Conservation (phyloP, 2,329 filamentous ascomycete species). For the Periconia sp. region DNA sequence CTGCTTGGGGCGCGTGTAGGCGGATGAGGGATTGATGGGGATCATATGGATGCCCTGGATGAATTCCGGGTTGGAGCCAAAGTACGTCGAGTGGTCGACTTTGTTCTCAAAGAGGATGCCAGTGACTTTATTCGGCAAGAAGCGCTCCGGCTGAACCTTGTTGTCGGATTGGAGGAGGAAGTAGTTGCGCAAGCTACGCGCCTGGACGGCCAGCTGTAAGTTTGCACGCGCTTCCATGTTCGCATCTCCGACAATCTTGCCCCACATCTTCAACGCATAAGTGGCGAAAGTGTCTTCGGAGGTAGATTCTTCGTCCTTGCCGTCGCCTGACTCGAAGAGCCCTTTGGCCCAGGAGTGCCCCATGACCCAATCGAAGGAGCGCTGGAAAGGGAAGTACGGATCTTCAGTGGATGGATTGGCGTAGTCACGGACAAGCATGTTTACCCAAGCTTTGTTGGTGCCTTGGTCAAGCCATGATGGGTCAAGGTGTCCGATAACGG, state of each 20-base stretch:
- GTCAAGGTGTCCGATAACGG: constrained; percentile 83
- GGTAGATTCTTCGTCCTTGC: constrained; percentile 88
- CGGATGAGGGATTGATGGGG: constrained; percentile 73
- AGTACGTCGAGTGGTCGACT: constrained; percentile 88
- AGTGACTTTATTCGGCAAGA: constrained; percentile 80
- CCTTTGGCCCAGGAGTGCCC: constrained; percentile 95
- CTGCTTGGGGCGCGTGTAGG: constrained; percentile 69
- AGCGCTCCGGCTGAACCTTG: constrained; percentile 73
- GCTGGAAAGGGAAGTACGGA: constrained; percentile 73
- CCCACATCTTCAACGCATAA: constrained; percentile 96
- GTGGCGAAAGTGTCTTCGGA: constrained; percentile 91
- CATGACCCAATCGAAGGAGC: constrained; percentile 83
- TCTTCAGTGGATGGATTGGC: constrained; percentile 81
- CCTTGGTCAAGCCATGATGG: constrained; percentile 69
- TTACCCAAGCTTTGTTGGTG: constrained; percentile 79
- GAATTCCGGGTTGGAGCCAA: constrained; percentile 71
- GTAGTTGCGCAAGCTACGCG: constrained; percentile 77
- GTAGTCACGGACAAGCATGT: constrained; percentile 80
- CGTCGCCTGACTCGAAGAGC: constrained; percentile 73
- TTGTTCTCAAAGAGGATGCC: constrained; percentile 93
- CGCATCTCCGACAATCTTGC: constrained; percentile 72
- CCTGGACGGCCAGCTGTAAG: constrained; percentile 80
- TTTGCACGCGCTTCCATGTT: constrained; percentile 83
- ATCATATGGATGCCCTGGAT: constrained; percentile 85
- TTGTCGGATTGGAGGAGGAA: constrained; percentile 82